Evolutionary conservation across 768 basidiomycete genomes (phyloP), one percentile per base, ranked within the genome.

Genomic region (Amanita jacksonii): DNA sequence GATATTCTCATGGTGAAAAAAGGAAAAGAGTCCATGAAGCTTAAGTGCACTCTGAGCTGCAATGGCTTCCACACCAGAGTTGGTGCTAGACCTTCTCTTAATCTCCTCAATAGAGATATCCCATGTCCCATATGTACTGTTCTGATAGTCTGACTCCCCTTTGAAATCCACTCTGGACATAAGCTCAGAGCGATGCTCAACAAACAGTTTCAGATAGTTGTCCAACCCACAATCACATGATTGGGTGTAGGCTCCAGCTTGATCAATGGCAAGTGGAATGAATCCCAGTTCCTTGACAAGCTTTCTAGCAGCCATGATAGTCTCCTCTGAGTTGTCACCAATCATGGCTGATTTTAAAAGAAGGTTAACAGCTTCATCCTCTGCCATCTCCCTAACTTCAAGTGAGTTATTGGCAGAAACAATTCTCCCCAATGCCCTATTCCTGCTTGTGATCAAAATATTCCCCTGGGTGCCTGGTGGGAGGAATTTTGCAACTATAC

Each of bases 381-480:
- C 47, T 16, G 30, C 40, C 51, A 56, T 50, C 5, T 49, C 9
- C 7, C 23, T 13, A 8, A 55, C 28, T 12, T 52, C 47, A 4
- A 48, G 9, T 25, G 25, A 41, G 27, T 35, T 22, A 8, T 43
- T 27, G 27, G 27, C 7, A 8, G 34, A 45, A 5, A 19, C 12
- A 27, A 49, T 49, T 4, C 50, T 41, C 16, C 20, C 24, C 16
- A 53, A 15, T 8, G 10, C 24, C 12, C 15, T 33, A 34, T 52
- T 50, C 35, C 51, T 46, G 27, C 51, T 54, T 8, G 53, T 52
- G 8, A 54, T 34, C 22, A 54, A 36, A 13, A 54, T 43, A 34
- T 54, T 52, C 9, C 53, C 53, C 31, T 18, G 10, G 10, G 40
- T 35, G 7, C 53, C 49, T 44, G 28, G 19, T 20, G 52, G 53